These are phyloP conservation scores for Cerioporus squamosus DNA, from an alignment of 1,284 basidiomycete genomes.

Conservation along the genomic window DNA sequence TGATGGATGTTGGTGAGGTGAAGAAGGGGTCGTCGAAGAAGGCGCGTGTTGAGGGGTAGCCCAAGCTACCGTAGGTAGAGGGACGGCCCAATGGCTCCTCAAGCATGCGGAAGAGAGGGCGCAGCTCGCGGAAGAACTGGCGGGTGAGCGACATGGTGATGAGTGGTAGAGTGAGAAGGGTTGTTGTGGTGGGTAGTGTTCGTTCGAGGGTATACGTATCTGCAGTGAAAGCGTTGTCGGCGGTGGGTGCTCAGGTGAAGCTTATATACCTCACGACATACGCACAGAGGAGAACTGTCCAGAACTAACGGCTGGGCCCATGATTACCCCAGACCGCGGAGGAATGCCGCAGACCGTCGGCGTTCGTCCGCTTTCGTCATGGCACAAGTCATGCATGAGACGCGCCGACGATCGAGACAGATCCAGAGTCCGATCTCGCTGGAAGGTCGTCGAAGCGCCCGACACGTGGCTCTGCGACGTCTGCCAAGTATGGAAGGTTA, in stretches of 20 bases:
- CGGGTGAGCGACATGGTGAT: conserved; percentile 43
- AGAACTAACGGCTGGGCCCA: conserved; percentile 3
- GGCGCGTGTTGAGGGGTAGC: conserved; percentile 37
- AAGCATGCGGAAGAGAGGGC: conserved; percentile 73
- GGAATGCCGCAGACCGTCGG: neutral
- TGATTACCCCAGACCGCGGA: neutral
- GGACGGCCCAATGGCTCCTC: conserved; percentile 62
- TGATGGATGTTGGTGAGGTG: conserved; percentile 35
- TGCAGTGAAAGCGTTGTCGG: neutral
- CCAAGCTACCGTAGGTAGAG: conserved; percentile 31
- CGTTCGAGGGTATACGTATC: neutral
- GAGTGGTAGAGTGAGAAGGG: neutral
- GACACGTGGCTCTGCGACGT: conserved; percentile 5
- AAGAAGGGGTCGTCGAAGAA: conserved; percentile 59
- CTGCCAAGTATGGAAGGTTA: neutral
- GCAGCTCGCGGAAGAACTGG: conserved; percentile 70
- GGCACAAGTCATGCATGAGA: too few relatives aligned
- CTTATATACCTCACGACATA: neutral
- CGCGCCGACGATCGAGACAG: conserved; percentile 24
- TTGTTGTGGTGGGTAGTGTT: neutral
- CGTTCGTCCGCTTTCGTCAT: conserved; percentile 15
- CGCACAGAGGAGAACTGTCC: conserved; percentile 13
- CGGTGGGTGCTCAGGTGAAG: neutral
- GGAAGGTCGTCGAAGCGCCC: conserved; percentile 14
- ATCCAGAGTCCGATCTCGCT: conserved; percentile 14